Conservation (phyloP, 805 yeast species). For the Saccharomycopsis lassenensis region DNA sequence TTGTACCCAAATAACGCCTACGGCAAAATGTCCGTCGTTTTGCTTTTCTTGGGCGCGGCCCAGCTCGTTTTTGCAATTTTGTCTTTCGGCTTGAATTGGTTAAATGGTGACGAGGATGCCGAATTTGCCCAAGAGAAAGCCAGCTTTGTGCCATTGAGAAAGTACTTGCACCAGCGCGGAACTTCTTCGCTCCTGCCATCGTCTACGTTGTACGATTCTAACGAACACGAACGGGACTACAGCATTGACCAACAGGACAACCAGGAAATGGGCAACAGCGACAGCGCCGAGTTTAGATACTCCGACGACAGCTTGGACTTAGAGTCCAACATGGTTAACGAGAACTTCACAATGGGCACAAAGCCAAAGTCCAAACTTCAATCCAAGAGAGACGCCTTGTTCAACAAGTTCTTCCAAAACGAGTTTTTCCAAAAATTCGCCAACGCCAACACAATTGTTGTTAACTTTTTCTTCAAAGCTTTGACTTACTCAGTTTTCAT, state of each 20-base stretch:
- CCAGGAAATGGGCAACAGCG: constrained; percentile 8
- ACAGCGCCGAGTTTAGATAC: constrained; percentile 7
- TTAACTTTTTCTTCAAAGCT: too few species aligned
- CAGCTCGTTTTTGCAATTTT: constrained; percentile 50
- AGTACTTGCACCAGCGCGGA: constrained; percentile 20
- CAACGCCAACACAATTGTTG: constrained; percentile 24
- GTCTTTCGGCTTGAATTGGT: constrained; percentile 34
- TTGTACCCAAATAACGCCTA: constrained; percentile 75
- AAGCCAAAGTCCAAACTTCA: constrained; percentile 13
- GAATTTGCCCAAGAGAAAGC: background rate
- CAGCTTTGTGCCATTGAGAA: constrained; percentile 22
- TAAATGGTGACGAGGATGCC: constrained; percentile 19
- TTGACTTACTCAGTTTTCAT: constrained; percentile 58
- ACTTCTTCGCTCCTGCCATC: constrained; percentile 13
- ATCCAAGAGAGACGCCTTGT: constrained; percentile 25
- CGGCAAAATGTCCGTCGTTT: constrained; percentile 48
- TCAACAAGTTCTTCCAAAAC: constrained; percentile 28
- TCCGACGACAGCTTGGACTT: constrained; percentile 11
- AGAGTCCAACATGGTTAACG: constrained; percentile 7
- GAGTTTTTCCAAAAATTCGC: constrained; percentile 20
- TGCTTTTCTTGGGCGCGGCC: constrained; percentile 38
- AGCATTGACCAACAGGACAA: constrained; percentile 19
- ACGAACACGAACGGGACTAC: too few species aligned
- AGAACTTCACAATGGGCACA: background rate
- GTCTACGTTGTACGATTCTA: constrained; percentile 18